These are phyloP conservation scores for Tulasnella sp. DNA, from an alignment of 768 basidiomycete species.

Conservation along the genomic window DNA sequence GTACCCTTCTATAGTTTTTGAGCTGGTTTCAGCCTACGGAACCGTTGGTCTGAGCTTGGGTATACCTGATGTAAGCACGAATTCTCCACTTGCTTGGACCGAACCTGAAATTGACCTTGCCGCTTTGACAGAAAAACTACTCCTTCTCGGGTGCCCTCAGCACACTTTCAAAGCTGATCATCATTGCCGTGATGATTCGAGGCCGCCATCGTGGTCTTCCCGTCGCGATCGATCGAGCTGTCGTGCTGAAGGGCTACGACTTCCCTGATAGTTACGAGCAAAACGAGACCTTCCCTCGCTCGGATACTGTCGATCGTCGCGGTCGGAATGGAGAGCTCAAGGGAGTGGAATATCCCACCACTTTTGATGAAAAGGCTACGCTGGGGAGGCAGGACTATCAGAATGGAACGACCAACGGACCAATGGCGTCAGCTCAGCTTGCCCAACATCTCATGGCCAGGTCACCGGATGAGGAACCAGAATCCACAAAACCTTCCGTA, in stretches of 20 bases:
- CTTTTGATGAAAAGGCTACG: neutral
- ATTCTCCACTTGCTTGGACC: conserved; percentile 18
- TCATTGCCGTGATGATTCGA: conserved; percentile 88
- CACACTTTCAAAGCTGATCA: conserved; percentile 79
- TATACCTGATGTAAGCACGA: conserved; percentile 59
- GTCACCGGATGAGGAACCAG: neutral
- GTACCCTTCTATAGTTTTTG: conserved; percentile 53
- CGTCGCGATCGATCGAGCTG: conserved; percentile 81
- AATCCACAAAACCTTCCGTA: neutral
- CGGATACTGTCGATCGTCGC: neutral
- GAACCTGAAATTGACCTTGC: conserved; percentile 7
- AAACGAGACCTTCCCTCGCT: neutral
- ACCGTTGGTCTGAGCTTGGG: conserved; percentile 88
- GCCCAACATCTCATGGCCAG: neutral
- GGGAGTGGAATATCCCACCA: neutral
- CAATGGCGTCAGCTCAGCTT: neutral
- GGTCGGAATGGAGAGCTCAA: conserved; percentile 4
- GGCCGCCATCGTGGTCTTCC: conserved; percentile 87
- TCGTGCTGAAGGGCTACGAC: conserved; percentile 49
- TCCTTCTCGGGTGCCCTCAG: conserved; percentile 75
- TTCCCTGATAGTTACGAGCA: conserved; percentile 24
- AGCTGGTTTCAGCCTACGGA: conserved; percentile 83
- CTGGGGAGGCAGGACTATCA: neutral
- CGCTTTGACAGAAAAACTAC: conserved; percentile 60
- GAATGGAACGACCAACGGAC: neutral